Conservation (phyloP, 768 basidiomycete species). For the Fibroporia radiculosa region DNA sequence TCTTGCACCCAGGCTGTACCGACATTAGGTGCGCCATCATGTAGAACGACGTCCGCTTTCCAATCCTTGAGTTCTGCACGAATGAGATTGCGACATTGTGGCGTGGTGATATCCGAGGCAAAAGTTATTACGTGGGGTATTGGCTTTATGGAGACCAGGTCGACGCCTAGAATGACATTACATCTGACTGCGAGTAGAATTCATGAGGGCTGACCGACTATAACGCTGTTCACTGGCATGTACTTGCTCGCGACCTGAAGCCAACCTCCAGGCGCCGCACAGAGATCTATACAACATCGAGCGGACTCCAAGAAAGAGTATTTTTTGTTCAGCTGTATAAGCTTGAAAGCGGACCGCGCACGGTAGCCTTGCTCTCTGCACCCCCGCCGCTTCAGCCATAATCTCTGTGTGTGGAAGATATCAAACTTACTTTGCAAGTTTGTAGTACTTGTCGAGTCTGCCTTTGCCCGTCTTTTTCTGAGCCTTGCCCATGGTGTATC, state of each 20-base stretch:
- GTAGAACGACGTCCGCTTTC: constrained; percentile 97
- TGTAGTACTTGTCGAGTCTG: constrained; percentile 95
- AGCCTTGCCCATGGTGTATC: constrained; percentile 29
- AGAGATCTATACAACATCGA: constrained; percentile 93
- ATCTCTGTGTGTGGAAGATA: background rate
- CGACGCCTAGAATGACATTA: constrained; percentile 56
- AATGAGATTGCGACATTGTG: constrained; percentile 81
- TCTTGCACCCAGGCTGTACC: constrained; percentile 99
- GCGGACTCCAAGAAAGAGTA: constrained; percentile 86
- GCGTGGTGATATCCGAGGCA: constrained; percentile 89
- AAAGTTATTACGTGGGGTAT: constrained; percentile 92
- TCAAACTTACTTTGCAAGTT: constrained; percentile 69
- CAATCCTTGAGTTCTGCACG: constrained; percentile 91
- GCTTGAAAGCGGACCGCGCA: constrained; percentile 98
- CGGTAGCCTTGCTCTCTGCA: constrained; percentile 96
- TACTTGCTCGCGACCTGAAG: constrained; percentile 97
- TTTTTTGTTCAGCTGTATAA: constrained; percentile 98
- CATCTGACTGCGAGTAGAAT: constrained; percentile 4
- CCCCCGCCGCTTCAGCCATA: background rate
- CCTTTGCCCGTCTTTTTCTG: constrained; percentile 97
- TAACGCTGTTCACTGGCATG: constrained; percentile 89
- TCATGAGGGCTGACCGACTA: constrained; percentile 56
- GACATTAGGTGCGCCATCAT: constrained; percentile 99
- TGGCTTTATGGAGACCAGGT: constrained; percentile 92
- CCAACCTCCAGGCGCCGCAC: constrained; percentile 99